A percentile compares a stretch with the other conserved stretches of the same genome.
Conservation (phyloP, 305 asterid genomes). For the Fraxinus albicans region DNA sequence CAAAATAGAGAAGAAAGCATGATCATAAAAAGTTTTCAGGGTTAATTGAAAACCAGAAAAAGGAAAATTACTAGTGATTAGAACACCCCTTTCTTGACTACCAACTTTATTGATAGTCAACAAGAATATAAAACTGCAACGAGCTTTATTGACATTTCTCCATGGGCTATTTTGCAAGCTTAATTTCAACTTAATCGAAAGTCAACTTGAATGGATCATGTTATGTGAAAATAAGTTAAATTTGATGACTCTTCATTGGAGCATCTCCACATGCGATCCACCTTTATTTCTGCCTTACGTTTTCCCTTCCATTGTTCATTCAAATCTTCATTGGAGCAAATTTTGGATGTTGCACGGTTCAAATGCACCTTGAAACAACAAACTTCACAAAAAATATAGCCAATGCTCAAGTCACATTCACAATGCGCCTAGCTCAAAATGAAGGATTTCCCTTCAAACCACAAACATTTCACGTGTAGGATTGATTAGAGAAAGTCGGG, state of each 20-base stretch:
- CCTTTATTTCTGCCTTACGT: not conserved
- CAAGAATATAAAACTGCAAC: not conserved
- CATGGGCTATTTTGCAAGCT: not conserved
- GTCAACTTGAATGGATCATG: not conserved
- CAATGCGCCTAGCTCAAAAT: conserved; percentile 36
- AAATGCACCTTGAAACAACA: conserved; percentile 36
- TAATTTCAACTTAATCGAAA: not conserved
- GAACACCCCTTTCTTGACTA: not conserved
- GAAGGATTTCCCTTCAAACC: conserved; percentile 23
- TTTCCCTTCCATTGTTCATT: not conserved
- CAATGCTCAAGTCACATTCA: conserved; percentile 30
- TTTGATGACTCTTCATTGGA: no score
- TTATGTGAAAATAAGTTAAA: not conserved
- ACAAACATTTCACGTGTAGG: conserved; percentile 34
- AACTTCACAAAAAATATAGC: conserved; percentile 25
- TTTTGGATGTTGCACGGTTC: not conserved
- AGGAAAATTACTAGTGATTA: no score
- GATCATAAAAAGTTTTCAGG: not conserved
- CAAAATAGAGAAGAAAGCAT: not conserved
- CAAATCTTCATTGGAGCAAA: not conserved
- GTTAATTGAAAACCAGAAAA: not conserved
- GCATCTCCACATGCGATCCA: not conserved
- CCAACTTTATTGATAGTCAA: not conserved
- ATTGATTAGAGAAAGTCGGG: conserved; percentile 31
- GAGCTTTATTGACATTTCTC: not conserved